Evolutionary conservation across 352 stramenopile species (phyloP).

Genomic region (Globisporangium perplexum): DNA sequence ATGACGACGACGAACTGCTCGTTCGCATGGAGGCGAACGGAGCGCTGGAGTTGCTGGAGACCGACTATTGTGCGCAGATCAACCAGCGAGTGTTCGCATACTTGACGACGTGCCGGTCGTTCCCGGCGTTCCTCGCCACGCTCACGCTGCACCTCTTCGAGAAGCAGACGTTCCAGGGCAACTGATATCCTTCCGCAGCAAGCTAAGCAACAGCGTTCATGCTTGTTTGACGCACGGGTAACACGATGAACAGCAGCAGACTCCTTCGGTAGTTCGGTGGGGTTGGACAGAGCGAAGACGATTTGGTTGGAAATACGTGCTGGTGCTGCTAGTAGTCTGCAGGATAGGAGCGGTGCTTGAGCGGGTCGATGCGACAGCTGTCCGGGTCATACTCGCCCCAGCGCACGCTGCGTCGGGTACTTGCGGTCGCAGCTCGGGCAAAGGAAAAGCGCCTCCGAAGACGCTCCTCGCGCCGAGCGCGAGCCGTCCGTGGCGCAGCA

Average conservation of each 20-base stretch:
- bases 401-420: slow-evolving; percentile 74
- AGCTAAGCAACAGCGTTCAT: slow-evolving; percentile 3
- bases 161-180: slow-evolving; percentile 86
- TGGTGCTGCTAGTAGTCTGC: not conserved
- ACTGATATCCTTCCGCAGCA: slow-evolving; percentile 13
- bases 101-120: slow-evolving; percentile 78
- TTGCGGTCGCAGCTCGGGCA: slow-evolving; percentile 75
- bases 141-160: slow-evolving; percentile 88
- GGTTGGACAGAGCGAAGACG: too few relatives aligned
- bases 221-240: not conserved
- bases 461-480: slow-evolving; percentile 16
- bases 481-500: slow-evolving; percentile 40
- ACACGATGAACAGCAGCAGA: too few relatives aligned
- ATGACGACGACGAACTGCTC: slow-evolving; percentile 79
- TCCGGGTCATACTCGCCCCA: slow-evolving; percentile 45
- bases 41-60: slow-evolving; percentile 79
- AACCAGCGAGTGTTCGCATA: slow-evolving; percentile 61
- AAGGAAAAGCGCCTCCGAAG: slow-evolving; percentile 54
- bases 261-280: too few relatives aligned
- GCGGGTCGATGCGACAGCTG: not conserved
- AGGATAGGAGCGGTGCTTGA: too few relatives aligned
- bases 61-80: slow-evolving; percentile 65
- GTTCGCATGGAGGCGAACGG: slow-evolving; percentile 77
- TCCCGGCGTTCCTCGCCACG: slow-evolving; percentile 86
- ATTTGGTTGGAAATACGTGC: not conserved